Evolutionary conservation across 179 eudicot genomes (phyloP), one percentile per base, ranked within the genome.

Genomic region (Beta lomatogona): DNA sequence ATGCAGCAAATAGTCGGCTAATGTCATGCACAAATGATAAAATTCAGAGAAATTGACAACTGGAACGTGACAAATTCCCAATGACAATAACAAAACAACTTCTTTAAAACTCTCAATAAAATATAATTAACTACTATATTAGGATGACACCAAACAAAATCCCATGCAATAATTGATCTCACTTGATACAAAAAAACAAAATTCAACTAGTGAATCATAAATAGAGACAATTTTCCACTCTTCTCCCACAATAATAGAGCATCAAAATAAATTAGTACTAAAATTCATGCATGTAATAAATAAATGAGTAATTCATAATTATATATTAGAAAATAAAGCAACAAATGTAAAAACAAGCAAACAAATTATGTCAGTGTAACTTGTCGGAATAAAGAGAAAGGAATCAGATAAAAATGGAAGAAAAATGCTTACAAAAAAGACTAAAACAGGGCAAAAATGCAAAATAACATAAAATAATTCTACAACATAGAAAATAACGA

Each of bases 401-500:
- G 3, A 36, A 36, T 36, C 41, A 36, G 41, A 48, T 2, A 71
- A 73, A 28, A 2, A 36, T 25, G 71, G 71, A 36, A 41, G 9
- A 67, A 22, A 31, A 3, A 28, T 31, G 14, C 6, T 13, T 65
- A 2, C 6, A 21, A 0, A 60, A 50, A 55, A 13, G 7, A 15
- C 9, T 6, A 48, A 48, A 48, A 48, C 52, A 48, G 52, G 52
- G 52, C 9, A 48, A n/a, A n/a, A n/a, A n/a, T n/a, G n/a, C n/a
- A n/a, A 15, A 53, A 73, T 14, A 25, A n/a, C 5, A 60, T 11
- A 22, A 28, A 5, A 41, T 65, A 66, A 22, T 36, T 11, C 8
- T 3, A 36, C n/a, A 44, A 21, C 60, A 44, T 80, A 52, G 71
- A 76, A 55, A 68, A 54, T 81, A 63, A 75, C 48, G 80, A 81